These are phyloP conservation scores for Bipolaris bicolor DNA, from an alignment of 2,329 filamentous ascomycete species.

Conservation along the genomic window DNA sequence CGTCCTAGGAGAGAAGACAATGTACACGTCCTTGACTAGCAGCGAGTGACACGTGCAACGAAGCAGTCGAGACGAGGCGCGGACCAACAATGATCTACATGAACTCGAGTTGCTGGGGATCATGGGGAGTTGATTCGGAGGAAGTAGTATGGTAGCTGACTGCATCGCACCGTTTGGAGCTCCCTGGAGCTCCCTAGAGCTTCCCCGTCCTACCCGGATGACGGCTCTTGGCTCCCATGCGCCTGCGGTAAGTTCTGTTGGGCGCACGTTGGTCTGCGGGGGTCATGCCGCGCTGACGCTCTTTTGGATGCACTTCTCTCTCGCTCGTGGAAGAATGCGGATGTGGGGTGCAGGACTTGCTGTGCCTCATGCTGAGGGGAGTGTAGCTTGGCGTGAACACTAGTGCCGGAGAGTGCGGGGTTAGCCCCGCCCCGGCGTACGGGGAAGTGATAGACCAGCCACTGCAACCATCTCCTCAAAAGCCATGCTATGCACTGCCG, in stretches of 20 bases:
- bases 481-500: not conserved
- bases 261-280: constrained; percentile 21
- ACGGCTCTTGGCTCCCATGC: constrained; percentile 9
- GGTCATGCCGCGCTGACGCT: constrained; percentile 30
- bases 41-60: not conserved
- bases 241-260: constrained; percentile 19
- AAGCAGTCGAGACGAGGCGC: not conserved
- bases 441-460: constrained; percentile 10
- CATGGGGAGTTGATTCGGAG: not conserved
- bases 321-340: constrained; percentile 30
- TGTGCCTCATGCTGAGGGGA: constrained; percentile 22
- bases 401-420: constrained; percentile 32
- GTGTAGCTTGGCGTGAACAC: constrained; percentile 29
- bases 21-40: not conserved
- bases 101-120: not conserved
- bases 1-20: not conserved
- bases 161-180: constrained; percentile 18
- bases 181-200: constrained; percentile 15
- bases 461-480: constrained; percentile 1
- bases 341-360: constrained; percentile 45
- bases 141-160: not conserved
- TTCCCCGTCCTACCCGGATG: constrained; percentile 14
- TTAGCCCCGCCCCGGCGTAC: constrained; percentile 16
- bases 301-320: constrained; percentile 9
- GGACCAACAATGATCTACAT: not conserved